phyloP scores from a whole-genome alignment of 306 rosid genomes.

The cucumber (Cucumis sativus) region Cucumber_9930_V3 NC_026661.2:11503001-11503500 shows the following conservation, averaged over 20 bases:
- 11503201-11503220: conserved; percentile 43
- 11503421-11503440: too few relatives aligned
- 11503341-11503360: neutral
- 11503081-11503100: conserved; percentile 78
- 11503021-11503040: conserved; percentile 47
- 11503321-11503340: neutral
- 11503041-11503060: conserved; percentile 45
- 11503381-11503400: neutral
- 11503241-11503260: conserved; percentile 25
- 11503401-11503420: neutral
- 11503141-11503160: conserved; percentile 13
- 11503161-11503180: conserved; percentile 37
- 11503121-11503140: conserved; percentile 34
- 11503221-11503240: conserved; percentile 31
- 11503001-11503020: neutral
- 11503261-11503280: conserved; percentile 36
- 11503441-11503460: too few relatives aligned
- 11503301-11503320: conserved; percentile 2
- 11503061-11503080: conserved; percentile 62
- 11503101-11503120: conserved; percentile 60
- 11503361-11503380: neutral
- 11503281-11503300: conserved; percentile 54
- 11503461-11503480: too few relatives aligned
- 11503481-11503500: neutral
- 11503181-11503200: conserved; percentile 66